Conservation (phyloP, 148 eudicot genomes). For the Fallopia convolvulus region DNA sequence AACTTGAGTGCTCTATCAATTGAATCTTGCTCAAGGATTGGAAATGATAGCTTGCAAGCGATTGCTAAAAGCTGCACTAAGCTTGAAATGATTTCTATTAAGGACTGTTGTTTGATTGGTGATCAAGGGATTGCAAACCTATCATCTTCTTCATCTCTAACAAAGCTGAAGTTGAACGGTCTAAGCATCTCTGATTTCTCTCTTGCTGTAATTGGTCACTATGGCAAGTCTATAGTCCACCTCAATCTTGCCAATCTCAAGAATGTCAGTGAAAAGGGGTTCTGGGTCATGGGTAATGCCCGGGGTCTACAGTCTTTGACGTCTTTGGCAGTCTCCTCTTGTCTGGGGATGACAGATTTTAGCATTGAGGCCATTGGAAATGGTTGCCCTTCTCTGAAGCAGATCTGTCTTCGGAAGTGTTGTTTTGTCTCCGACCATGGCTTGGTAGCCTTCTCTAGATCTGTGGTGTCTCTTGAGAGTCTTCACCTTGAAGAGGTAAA, state of each 20-base stretch:
- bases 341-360: constrained; percentile 62
- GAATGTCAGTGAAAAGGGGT: constrained; percentile 70
- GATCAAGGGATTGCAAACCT: constrained; percentile 75
- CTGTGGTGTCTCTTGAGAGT: constrained; percentile 53
- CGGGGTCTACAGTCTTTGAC: constrained; percentile 43
- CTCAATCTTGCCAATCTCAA: constrained; percentile 49
- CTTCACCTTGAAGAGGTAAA: constrained; percentile 76
- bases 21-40: constrained; percentile 65
- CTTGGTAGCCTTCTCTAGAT: constrained; percentile 48
- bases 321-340: constrained; percentile 49
- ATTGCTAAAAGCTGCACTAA: constrained; percentile 57
- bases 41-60: constrained; percentile 60
- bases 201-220: constrained; percentile 77
- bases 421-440: constrained; percentile 64
- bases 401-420: constrained; percentile 54
- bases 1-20: constrained; percentile 61
- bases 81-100: constrained; percentile 52
- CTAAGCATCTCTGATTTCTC: constrained; percentile 67
- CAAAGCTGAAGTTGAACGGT: constrained; percentile 60
- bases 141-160: constrained; percentile 33
- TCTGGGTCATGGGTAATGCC: constrained; percentile 86
- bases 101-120: constrained; percentile 68
- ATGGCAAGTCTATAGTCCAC: constrained; percentile 57
- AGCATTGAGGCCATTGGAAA: constrained; percentile 67
- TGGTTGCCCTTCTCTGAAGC: constrained; percentile 61